Percentiles rank a stretch among this genome's conserved stretches.
These are phyloP conservation scores for Albizia julibrissin DNA, from an alignment of 306 rosid genomes.

Conservation along the genomic window DNA sequence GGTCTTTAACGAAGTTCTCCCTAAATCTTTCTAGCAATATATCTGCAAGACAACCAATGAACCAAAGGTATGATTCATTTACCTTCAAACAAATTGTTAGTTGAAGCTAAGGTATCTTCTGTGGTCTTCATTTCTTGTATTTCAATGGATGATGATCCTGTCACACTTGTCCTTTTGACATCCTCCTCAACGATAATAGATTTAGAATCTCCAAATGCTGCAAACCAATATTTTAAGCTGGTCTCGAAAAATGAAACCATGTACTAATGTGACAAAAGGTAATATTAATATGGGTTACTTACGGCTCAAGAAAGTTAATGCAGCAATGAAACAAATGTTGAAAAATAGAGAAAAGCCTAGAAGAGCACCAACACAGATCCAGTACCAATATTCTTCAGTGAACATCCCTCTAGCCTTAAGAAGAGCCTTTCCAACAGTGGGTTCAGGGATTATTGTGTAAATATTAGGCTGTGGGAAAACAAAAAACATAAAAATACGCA, in stretches of 20 bases:
- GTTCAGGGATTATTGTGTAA: conserved; percentile 43
- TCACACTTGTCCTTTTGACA: background rate
- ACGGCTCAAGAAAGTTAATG: conserved; percentile 71
- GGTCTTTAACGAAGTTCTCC: too few species aligned
- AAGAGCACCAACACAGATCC: conserved; percentile 80
- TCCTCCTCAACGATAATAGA: conserved; percentile 49
- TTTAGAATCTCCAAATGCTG: conserved; percentile 68
- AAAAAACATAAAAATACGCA: conserved; percentile 14
- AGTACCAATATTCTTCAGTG: conserved; percentile 65
- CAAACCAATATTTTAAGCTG: conserved; percentile 18
- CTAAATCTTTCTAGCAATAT: background rate
- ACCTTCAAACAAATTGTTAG: background rate
- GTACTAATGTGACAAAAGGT: background rate
- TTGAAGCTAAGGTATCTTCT: background rate
- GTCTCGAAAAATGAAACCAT: conserved; percentile 11
- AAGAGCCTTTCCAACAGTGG: conserved; percentile 70
- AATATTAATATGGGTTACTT: conserved; percentile 36
- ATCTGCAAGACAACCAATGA: background rate
- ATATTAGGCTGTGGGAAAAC: conserved; percentile 42
- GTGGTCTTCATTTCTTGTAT: background rate
- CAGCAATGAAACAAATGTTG: conserved; percentile 51
- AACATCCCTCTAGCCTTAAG: conserved; percentile 67
- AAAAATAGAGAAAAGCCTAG: conserved; percentile 67
- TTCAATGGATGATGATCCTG: background rate
- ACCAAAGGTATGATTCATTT: background rate